These are phyloP conservation scores for Geranium incanum DNA, from an alignment of 441 rosid genomes.

Conservation along the genomic window DNA sequence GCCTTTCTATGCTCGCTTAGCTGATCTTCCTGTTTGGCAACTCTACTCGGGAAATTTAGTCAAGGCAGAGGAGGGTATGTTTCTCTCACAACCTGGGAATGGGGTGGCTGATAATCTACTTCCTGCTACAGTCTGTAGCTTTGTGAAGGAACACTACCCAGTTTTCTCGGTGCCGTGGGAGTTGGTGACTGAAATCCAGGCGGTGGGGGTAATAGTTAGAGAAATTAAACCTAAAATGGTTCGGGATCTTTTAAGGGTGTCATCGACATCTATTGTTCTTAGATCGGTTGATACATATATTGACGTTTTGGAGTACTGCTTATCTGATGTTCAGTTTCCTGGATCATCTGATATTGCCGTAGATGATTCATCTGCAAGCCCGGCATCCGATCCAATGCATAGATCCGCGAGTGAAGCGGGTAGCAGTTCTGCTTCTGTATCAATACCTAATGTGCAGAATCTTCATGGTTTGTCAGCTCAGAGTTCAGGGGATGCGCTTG, in stretches of 20 bases:
- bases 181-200: constrained; percentile 79
- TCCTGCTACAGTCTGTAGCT: constrained; percentile 89
- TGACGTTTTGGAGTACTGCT: constrained; percentile 92
- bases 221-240: constrained; percentile 98
- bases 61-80: constrained; percentile 97
- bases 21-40: constrained; percentile 97
- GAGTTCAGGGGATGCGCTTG: constrained; percentile 91
- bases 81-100: constrained; percentile 90
- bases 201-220: constrained; percentile 59
- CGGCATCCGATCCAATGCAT: constrained; percentile 22
- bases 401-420: constrained; percentile 38
- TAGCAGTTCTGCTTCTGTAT: constrained; percentile 30
- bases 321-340: constrained; percentile 69
- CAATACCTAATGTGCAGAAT: constrained; percentile 29
- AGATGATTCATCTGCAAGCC: constrained; percentile 25
- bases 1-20: constrained; percentile 81
- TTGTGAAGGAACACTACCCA: constrained; percentile 93
- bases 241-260: constrained; percentile 67
- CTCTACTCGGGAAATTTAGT: constrained; percentile 87
- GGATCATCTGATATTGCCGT: constrained; percentile 34
- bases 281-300: constrained; percentile 77
- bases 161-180: constrained; percentile 98
- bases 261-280: constrained; percentile 63
- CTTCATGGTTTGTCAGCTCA: constrained; percentile 37
- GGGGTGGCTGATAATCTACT: constrained; percentile 72